Conservation (phyloP, 257 asterid species). For the Eustoma russellianum region DNA sequence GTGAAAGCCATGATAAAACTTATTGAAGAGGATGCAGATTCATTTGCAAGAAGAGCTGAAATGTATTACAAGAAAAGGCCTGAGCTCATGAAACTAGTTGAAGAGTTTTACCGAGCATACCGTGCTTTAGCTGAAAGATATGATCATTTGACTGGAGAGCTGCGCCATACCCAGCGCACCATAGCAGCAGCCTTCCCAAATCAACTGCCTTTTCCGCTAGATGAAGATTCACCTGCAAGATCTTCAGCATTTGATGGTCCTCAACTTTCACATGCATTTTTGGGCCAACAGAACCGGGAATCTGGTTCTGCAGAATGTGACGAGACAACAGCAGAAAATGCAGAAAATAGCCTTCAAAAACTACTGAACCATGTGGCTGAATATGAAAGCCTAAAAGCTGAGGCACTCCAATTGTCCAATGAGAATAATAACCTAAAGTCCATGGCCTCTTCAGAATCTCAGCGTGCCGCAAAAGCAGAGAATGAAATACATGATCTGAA, state of each 20-base stretch:
- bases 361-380: conserved; percentile 11
- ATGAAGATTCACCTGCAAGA: conserved; percentile 52
- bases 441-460: conserved; percentile 39
- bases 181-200: conserved; percentile 80
- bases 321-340: conserved; percentile 17
- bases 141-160: conserved; percentile 82
- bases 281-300: conserved; percentile 24
- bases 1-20: conserved; percentile 89
- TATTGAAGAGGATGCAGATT: conserved; percentile 94
- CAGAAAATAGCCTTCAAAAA: conserved; percentile 16
- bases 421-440: conserved; percentile 43
- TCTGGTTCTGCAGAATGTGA: conserved; percentile 17
- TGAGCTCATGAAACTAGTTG: conserved; percentile 87
- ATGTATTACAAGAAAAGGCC: conserved; percentile 95
- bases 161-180: conserved; percentile 73
- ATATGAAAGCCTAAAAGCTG: conserved; percentile 21
- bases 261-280: conserved; percentile 40
- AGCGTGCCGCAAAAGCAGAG: conserved; percentile 53
- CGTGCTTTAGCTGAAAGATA: conserved; percentile 89
- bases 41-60: conserved; percentile 88
- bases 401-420: conserved; percentile 24
- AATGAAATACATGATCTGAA: conserved; percentile 47
- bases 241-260: conserved; percentile 23
- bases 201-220: conserved; percentile 48
- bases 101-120: conserved; percentile 91